phyloP scores from a whole-genome alignment of 202 grass and related monocot genomes.

The Panicum hallii region DNA sequence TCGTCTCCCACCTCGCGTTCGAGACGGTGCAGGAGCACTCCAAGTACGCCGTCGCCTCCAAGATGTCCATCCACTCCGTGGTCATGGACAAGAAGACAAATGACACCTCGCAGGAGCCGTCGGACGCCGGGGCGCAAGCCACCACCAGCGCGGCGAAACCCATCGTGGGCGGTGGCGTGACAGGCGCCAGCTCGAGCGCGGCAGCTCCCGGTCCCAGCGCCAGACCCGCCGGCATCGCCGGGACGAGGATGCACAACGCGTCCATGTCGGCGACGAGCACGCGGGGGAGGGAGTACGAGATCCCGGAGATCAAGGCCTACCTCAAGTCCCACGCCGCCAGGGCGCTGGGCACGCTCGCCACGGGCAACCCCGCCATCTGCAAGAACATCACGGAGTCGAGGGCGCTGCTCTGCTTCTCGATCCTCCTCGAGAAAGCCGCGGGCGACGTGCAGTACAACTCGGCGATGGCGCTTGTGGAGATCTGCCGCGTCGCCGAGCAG shows the following conservation, averaged over 20 bases:
- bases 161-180: not conserved
- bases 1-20: conserved; percentile 86
- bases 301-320: conserved; percentile 74
- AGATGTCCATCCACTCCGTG: conserved; percentile 81
- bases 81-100: conserved; percentile 81
- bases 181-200: not conserved
- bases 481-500: conserved; percentile 79
- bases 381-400: conserved; percentile 96
- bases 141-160: conserved; percentile 11
- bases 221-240: conserved; percentile 15
- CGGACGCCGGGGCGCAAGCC: not conserved
- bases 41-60: conserved; percentile 80
- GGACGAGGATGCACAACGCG: conserved; percentile 47
- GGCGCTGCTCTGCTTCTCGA: conserved; percentile 84
- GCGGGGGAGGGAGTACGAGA: conserved; percentile 71
- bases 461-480: conserved; percentile 85
- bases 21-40: conserved; percentile 97
- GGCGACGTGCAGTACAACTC: conserved; percentile 82
- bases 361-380: conserved; percentile 74
- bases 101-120: not conserved
- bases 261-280: conserved; percentile 59
- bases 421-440: conserved; percentile 71
- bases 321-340: conserved; percentile 81
- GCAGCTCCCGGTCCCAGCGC: not conserved
- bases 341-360: conserved; percentile 78